Percentiles rank a stretch among this genome's conserved stretches.
Conservation (phyloP, 106 monocot genomes). For the Allium sativum region DNA sequence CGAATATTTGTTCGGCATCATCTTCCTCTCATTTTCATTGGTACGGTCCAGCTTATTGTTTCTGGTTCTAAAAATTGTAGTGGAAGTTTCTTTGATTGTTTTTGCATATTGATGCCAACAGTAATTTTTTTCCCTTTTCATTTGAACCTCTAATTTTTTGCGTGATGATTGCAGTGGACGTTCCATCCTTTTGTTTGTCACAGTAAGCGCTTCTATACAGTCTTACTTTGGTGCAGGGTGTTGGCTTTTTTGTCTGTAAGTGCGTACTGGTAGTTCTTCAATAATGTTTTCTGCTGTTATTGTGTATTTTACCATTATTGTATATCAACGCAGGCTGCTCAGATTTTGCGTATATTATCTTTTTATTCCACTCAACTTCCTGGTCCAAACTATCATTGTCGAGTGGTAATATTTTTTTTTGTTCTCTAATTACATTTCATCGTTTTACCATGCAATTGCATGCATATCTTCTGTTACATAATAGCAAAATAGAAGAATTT, state of each 20-base stretch:
- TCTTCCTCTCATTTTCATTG: conserved; percentile 74
- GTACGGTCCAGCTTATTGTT: conserved; percentile 20
- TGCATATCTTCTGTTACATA: too few relatives aligned
- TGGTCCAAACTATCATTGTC: conserved; percentile 97
- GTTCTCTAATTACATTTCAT: neutral
- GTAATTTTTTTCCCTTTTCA: neutral
- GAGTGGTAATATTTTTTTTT: conserved; percentile 46
- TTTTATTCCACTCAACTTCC: conserved; percentile 99
- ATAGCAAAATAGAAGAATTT: too few relatives aligned
- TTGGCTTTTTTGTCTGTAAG: conserved; percentile 25
- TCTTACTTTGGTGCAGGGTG: conserved; percentile 25
- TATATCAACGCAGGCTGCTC: conserved; percentile 59
- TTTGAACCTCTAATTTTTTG: neutral
- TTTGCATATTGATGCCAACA: too few relatives aligned
- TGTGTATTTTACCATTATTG: neutral
- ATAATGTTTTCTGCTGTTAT: neutral
- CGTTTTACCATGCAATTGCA: too few relatives aligned
- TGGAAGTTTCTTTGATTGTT: too few relatives aligned
- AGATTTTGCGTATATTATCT: conserved; percentile 68
- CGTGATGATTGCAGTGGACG: conserved; percentile 42
- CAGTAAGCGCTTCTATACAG: conserved; percentile 65
- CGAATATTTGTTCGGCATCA: conserved; percentile 49
- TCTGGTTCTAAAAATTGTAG: too few relatives aligned
- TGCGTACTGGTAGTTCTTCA: neutral
- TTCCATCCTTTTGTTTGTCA: conserved; percentile 2